Evolutionary conservation across 805 yeast genomes (phyloP).

Genomic region (Monosporozyma aerobia): DNA sequence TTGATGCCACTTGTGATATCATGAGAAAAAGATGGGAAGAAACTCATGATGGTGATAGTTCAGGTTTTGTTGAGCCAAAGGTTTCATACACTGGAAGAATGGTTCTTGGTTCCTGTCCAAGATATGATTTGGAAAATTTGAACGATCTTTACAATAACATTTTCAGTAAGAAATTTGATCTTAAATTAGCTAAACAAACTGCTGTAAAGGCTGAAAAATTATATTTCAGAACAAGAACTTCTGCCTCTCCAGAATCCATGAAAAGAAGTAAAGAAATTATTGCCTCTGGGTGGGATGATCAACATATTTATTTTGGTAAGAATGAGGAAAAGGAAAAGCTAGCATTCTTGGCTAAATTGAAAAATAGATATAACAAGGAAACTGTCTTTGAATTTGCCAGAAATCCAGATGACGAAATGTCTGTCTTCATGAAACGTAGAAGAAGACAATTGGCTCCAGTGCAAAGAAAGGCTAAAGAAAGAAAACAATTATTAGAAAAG

Average conservation of each 20-base stretch:
- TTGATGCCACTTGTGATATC: constrained; percentile 49
- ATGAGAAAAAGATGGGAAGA: constrained; percentile 39
- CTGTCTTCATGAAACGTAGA: constrained; percentile 77
- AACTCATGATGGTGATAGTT: constrained; percentile 30
- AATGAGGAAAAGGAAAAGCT: constrained; percentile 68
- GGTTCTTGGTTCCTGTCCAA: constrained; percentile 76
- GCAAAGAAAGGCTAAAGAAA: constrained; percentile 68
- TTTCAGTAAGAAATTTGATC: constrained; percentile 56
- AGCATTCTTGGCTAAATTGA: constrained; percentile 59
- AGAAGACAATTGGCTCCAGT: constrained; percentile 83
- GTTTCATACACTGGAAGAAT: constrained; percentile 65
- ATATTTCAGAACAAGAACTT: constrained; percentile 72
- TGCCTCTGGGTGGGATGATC: constrained; percentile 79
- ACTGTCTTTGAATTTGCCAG: constrained; percentile 89
- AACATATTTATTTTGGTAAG: constrained; percentile 68
- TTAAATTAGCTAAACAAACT: constrained; percentile 55
- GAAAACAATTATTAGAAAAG: constrained; percentile 55
- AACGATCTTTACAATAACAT: constrained; percentile 63
- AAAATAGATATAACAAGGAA: constrained; percentile 64
- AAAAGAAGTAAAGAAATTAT: constrained; percentile 75
- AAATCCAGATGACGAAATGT: constrained; percentile 55
- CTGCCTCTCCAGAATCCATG: constrained; percentile 81
- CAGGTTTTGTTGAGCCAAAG: constrained; percentile 41
- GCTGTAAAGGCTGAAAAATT: constrained; percentile 82
- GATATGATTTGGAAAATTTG: constrained; percentile 57